phyloP scores from a whole-genome alignment of 1,284 basidiomycete genomes.

The Papiliotrema terrestris region DNA sequence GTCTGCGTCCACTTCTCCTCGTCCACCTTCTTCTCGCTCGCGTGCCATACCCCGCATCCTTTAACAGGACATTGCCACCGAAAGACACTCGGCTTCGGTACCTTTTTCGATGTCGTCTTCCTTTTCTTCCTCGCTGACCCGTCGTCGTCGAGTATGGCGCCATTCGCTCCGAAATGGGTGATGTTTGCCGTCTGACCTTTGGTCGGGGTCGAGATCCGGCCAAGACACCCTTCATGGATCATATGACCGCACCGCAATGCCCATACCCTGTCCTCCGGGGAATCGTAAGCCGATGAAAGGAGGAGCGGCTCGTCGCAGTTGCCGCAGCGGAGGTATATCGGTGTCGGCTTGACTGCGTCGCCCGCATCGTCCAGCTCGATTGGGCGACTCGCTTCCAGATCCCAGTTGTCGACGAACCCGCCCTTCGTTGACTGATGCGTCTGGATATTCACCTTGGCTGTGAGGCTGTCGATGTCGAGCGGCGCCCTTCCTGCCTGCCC shows the following conservation, averaged over 20 bases:
- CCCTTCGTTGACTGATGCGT: constrained; percentile 3
- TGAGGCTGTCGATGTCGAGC: constrained; percentile 20
- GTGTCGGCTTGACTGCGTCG: constrained; percentile 13
- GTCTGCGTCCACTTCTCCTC: constrained; percentile 27
- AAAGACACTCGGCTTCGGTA: constrained; percentile 17
- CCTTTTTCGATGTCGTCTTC: constrained; percentile 9
- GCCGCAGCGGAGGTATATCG: constrained; percentile 34
- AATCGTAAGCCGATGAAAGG: constrained; percentile 29
- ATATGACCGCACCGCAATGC: constrained; percentile 47
- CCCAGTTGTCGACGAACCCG: constrained; percentile 28
- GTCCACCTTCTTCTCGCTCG: constrained; percentile 18
- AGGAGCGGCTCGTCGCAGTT: constrained; percentile 37
- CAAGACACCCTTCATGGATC: constrained; percentile 44
- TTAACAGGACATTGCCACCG: constrained; percentile 33
- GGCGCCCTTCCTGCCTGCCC: background rate
- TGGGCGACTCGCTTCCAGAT: constrained; percentile 19
- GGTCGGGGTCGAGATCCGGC: constrained; percentile 17
- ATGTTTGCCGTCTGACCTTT: background rate
- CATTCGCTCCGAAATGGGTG: background rate
- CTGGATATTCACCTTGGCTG: constrained; percentile 17
- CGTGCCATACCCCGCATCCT: constrained; percentile 29
- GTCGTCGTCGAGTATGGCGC: constrained; percentile 2
- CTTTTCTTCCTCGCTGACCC: constrained; percentile 1
- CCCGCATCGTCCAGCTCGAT: constrained; percentile 32
- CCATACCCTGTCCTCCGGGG: constrained; percentile 38